Evolutionary conservation across 2,329 filamentous ascomycete species (phyloP), one percentile per base, ranked within the genome.

Genomic region (Raffaelea deltoideospora): DNA sequence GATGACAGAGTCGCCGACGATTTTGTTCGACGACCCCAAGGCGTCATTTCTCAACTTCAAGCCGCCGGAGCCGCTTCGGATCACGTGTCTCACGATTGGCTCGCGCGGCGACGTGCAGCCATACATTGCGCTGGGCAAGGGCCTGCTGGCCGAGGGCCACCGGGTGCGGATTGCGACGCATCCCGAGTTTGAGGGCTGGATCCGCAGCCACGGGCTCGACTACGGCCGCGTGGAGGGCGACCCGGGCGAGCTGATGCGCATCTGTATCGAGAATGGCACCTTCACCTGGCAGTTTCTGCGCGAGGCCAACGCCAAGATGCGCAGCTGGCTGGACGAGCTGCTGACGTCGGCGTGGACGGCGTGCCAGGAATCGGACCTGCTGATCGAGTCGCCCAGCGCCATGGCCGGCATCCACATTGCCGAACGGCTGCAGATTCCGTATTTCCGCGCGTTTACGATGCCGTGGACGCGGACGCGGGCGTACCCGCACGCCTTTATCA

Each of bases 331-430:
- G 15, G 87, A 96, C 48, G 81, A 85, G 31, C 69, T 98, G 18
- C 72, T 95, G 26, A 69, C 67, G 14, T 87, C 85, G 14, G 78
- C 86, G 0, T 96, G 81, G 76, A 57, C 61, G 31, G 85, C 85
- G 1, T 96, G 88, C 50, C 75, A 94, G 55, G 81, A 78, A 19
- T 81, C 80, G 2, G 88, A 98, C 53, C 62, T 98, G 23, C 65
- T 98, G 28, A 94, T 98, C 42, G 90, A 98, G 55, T 93, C 84
- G 33, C 90, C 90, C 0, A 93, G 84, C 39, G 86, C 90, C 13
- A 98, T 98, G 90, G 86, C 81, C 1, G 90, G 90, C 20, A 94
- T 98, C 37, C 90, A 98, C 55, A 93, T 98, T 46, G 90, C 90
- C 2, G 90, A 98, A 59, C 85, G 86, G 19, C 67, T 98, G 2